Evolutionary conservation across 2,329 filamentous ascomycete species (phyloP), one percentile per base, ranked within the genome.

Genomic region (Geosmithia flava): DNA sequence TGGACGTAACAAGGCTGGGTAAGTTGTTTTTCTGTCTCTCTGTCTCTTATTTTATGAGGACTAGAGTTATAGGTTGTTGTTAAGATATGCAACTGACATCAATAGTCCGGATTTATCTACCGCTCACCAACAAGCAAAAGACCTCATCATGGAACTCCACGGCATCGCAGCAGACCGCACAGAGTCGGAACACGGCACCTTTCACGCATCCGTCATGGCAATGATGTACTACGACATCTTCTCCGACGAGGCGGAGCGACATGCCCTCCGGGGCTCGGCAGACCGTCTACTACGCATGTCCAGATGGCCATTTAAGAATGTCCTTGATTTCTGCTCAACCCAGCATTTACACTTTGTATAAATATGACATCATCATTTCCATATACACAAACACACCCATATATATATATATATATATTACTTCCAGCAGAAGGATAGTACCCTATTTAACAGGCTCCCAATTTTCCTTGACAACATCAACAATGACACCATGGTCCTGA

Each of bases 401-500:
- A 8, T 27, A 5, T 27, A 27, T 27, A 27, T 27, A 27, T 27
- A 27, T 27, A 27, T 27, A 27, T 27, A 8, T 27, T n/a, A n/a
- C n/a, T n/a, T n/a, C n/a, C n/a, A n/a, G n/a, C n/a, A n/a, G n/a
- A n/a, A n/a, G n/a, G n/a, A n/a, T n/a, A n/a, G n/a, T n/a, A n/a
- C n/a, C 20, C 23, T 41, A 49, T 13, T 27, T 43, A 23, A 51
- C 39, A 49, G 46, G 46, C 43, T 51, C 57, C 70, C 70, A 74
- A 49, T 70, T 64, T 27, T 78, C 74, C 55, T 71, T 70, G 42
- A 89, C 70, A 1, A 78, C 79, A 60, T 89, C 83, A 1, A 85
- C 75, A 57, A 91, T 80, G 39, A 89, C 76, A 8, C 78, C 79
- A 63, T 93, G 87, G 62, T 90, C 85, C 66, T 89, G 76, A 56